Evolutionary conservation across 768 basidiomycete genomes (phyloP), one percentile per base, ranked within the genome.

Genomic region (Strobilomyces dryophilus): DNA sequence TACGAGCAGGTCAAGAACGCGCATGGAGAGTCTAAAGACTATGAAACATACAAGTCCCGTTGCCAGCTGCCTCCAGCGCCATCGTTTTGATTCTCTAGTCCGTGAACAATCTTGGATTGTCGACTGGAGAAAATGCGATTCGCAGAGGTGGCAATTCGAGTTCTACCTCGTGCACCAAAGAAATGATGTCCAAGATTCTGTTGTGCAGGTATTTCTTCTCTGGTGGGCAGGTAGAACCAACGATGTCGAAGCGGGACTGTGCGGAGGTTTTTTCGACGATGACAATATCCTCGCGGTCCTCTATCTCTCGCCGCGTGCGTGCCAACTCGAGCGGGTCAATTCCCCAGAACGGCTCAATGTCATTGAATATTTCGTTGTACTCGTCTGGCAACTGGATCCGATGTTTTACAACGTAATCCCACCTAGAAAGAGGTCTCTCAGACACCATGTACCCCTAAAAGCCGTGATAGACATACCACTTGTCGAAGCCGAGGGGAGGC

Each of bases 71-170:
- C 24, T 58, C 47, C 5, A 56, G 56, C 1, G 59, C 60, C 61
- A 61, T 65, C 5, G 53, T 29, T 44, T 52, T 61, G 8, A 69
- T 45, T 7, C 53, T 45, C 57, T 66, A 66, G 35, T 63, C 61
- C 0, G 67, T 58, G 15, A 74, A 17, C 61, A 69, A 62, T 3
- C 4, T 42, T 0, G 72, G 72, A 14, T 60, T 65, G 47, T 72
- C 74, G 18, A 56, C 54, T 5, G 67, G 66, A 5, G 61, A 67
- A 42, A 74, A 52, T 0, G 66, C 55, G 7, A 71, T 57, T 1
- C 71, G 63, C 14, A 75, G 43, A 1, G 68, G 63, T 0, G 73
- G 74, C 8, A 76, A 40, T 3, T 57, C 57, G n/a, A 59, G 26
- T 49, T 68, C 57, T 1, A 74, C 53, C 10, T 66, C 64, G 34